These are phyloP conservation scores for Trametes elegans DNA, from an alignment of 768 basidiomycete genomes.

Conservation along the genomic window DNA sequence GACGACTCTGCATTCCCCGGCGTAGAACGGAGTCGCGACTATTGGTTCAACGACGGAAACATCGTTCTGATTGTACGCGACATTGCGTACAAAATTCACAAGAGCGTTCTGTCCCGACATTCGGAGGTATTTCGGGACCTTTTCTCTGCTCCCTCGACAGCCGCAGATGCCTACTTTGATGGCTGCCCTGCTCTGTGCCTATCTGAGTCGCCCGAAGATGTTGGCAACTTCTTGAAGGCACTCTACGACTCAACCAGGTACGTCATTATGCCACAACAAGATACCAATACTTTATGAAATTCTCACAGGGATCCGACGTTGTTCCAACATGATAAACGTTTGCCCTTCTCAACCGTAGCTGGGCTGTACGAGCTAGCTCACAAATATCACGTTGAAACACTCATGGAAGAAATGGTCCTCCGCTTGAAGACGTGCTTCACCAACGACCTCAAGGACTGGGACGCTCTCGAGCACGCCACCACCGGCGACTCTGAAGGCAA, in stretches of 20 bases:
- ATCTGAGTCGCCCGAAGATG: conserved; percentile 5
- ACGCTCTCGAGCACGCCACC: background rate
- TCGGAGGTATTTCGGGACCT: conserved; percentile 19
- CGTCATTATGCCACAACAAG: background rate
- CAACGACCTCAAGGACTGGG: background rate
- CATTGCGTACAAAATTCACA: conserved; percentile 16
- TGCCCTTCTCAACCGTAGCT: conserved; percentile 4
- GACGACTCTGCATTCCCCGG: background rate
- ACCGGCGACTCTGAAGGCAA: background rate
- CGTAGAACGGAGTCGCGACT: background rate
- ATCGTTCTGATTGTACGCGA: conserved; percentile 50
- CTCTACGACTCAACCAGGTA: background rate
- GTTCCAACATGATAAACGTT: background rate
- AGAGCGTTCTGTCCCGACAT: conserved; percentile 11
- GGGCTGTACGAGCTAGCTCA: conserved; percentile 4
- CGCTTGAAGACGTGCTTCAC: background rate
- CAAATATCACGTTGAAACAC: conserved; percentile 2
- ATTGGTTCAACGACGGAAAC: conserved; percentile 72
- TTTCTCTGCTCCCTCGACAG: conserved; percentile 9
- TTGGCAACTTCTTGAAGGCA: background rate
- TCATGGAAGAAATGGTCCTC: background rate
- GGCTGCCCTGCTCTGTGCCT: conserved; percentile 12
- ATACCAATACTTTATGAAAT: background rate
- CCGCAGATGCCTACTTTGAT: background rate
- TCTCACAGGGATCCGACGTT: background rate